phyloP scores from a whole-genome alignment of 2,329 filamentous ascomycete species.

The Aspergillus sclerotialis region DNA sequence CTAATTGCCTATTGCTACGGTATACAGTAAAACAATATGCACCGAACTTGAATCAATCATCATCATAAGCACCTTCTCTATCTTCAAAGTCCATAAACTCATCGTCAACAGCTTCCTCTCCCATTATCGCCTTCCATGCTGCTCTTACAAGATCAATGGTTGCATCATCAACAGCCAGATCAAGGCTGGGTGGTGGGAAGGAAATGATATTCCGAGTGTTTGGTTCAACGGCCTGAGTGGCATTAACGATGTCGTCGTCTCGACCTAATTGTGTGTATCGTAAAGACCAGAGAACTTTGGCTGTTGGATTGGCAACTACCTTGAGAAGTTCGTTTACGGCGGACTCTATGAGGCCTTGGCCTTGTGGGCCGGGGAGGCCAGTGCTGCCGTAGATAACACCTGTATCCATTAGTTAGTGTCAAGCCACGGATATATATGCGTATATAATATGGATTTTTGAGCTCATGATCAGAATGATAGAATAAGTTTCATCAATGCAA shows the following conservation, averaged over 20 bases:
- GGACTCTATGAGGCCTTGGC: constrained; percentile 33
- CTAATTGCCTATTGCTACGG: neutral
- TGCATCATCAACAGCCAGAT: constrained; percentile 68
- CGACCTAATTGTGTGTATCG: constrained; percentile 44
- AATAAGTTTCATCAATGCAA: constrained; percentile 74
- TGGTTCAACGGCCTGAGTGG: constrained; percentile 7
- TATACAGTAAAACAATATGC: constrained; percentile 17
- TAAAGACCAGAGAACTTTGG: constrained; percentile 46
- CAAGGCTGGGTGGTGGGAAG: constrained; percentile 54
- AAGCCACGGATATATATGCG: constrained; percentile 14
- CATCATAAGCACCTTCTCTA: constrained; percentile 55
- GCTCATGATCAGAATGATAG: constrained; percentile 77
- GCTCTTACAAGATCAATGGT: constrained; percentile 59
- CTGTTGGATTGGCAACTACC: constrained; percentile 19
- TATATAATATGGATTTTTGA: constrained; percentile 8
- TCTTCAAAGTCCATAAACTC: constrained; percentile 75
- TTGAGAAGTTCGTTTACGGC: constrained; percentile 37
- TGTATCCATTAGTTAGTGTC: constrained; percentile 34
- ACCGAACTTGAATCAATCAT: constrained; percentile 25
- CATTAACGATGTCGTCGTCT: constrained; percentile 7
- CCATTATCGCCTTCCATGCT: constrained; percentile 62
- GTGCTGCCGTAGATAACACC: constrained; percentile 54
- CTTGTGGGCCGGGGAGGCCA: constrained; percentile 26
- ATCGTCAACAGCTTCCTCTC: constrained; percentile 41
- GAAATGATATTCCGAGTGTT: constrained; percentile 40